Evolutionary conservation across 179 eudicot species (phyloP), one percentile per base, ranked within the genome.

Genomic region (Gypsophila paniculata): DNA sequence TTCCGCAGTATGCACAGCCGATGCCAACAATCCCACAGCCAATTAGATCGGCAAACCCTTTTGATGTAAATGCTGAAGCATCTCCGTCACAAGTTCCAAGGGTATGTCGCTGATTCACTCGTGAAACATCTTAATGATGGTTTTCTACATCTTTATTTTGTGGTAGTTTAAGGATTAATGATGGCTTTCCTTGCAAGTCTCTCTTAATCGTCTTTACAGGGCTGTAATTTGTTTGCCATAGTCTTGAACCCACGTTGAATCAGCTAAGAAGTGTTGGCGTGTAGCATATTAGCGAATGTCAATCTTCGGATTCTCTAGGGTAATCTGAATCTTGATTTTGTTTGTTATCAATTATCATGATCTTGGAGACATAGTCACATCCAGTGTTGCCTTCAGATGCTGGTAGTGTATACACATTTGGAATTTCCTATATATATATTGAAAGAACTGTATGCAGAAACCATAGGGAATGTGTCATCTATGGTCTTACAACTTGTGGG

Each of bases 41-140:
- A 73, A 67, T 83, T 52, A 82, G 80, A 78, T 78, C 96, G 36
- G 54, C 81, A 18, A 94, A 94, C 58, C 99, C 99, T 60, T 94
- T 94, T 73, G 97, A 91, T 82, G 78, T 85, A 61, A 75, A 76
- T 65, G 73, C 72, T 65, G 92, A 79, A 72, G 79, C 82, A 71
- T 72, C 90, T 76, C 79, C 84, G 76, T 84, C 25, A 75, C 97
- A 81, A 81, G 87, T 83, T 72, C 69, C 90, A 29, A 55, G 74
- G 61, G 96, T 94, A 87, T 54, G 91, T 65, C 68, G 22, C 62
- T 68, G 57, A 59, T 51, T 54, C 17, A 46, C 60, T 4, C 2
- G 8, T 34, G 54, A 32, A 22, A 68, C 32, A 17, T 52, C 23
- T 29, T 21, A 23, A 6, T 36, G 19, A 39, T 51, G 58, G 66